A percentile compares a stretch with the other conserved stretches of the same genome.
Evolutionary conservation across 73 alveolate genomes (phyloP).

Genomic region (Paraurostyla sp.): DNA sequence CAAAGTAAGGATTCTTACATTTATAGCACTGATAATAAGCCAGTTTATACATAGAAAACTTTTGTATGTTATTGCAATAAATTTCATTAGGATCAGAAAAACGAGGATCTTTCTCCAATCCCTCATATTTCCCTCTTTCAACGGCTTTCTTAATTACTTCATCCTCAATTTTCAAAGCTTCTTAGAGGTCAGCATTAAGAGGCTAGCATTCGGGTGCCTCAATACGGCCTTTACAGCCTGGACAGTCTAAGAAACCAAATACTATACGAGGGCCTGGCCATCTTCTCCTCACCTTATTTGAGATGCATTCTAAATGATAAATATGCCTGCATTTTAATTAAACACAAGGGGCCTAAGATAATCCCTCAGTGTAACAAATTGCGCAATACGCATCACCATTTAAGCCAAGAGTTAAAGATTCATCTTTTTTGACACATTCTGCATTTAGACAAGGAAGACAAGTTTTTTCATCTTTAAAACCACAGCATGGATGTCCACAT

Average conservation of each 20-base stretch:
- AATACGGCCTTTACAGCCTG: constrained; percentile 27
- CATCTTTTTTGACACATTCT: constrained; percentile 67
- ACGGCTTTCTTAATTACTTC: constrained; percentile 77
- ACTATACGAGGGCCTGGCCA: constrained; percentile 64
- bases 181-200: constrained; percentile 39
- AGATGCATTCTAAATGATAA: constrained; percentile 73
- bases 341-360: constrained; percentile 50
- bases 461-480: constrained; percentile 66
- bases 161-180: constrained; percentile 64
- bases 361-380: constrained; percentile 63
- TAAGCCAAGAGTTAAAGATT: constrained; percentile 61
- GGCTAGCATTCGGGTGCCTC: not conserved
- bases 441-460: constrained; percentile 86
- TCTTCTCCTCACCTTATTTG: constrained; percentile 34
- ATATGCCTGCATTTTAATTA: constrained; percentile 74
- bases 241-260: constrained; percentile 40
- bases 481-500: constrained; percentile 87
- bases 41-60: constrained; percentile 86
- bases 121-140: constrained; percentile 83
- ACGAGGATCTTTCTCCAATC: constrained; percentile 81
- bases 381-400: constrained; percentile 71
- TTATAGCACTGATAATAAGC: constrained; percentile 87
- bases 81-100: constrained; percentile 69
- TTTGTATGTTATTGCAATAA: constrained; percentile 70
- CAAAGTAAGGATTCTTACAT: constrained; percentile 93